These are phyloP conservation scores for Ceratocystis huliohia DNA, from an alignment of 2,329 filamentous ascomycete genomes.

Conservation along the genomic window DNA sequence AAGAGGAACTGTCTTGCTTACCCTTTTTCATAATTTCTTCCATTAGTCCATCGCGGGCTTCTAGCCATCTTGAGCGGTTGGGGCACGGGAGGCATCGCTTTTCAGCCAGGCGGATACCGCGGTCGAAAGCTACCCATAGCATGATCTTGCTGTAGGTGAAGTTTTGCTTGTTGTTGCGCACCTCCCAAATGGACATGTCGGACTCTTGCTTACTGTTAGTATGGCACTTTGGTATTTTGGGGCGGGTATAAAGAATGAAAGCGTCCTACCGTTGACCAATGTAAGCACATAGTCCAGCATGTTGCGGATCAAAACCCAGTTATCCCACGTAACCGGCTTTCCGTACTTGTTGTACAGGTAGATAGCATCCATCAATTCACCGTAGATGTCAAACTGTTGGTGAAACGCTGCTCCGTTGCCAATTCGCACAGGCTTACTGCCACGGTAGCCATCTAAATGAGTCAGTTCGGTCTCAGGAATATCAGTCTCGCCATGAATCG, in stretches of 20 bases:
- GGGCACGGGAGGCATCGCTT: slow-evolving; percentile 66
- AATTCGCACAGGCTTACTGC: slow-evolving; percentile 59
- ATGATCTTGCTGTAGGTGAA: slow-evolving; percentile 75
- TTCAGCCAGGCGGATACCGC: slow-evolving; percentile 58
- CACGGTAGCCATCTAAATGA: slow-evolving; percentile 60
- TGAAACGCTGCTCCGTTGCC: slow-evolving; percentile 68
- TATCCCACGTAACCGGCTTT: slow-evolving; percentile 63
- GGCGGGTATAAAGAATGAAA: background rate
- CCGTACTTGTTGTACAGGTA: slow-evolving; percentile 72
- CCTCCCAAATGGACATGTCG: slow-evolving; percentile 79
- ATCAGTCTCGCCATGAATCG: slow-evolving; percentile 60
- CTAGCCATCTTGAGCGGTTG: slow-evolving; percentile 52
- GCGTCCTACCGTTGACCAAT: slow-evolving; percentile 42
- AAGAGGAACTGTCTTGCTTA: slow-evolving; percentile 22
- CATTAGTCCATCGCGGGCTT: slow-evolving; percentile 53
- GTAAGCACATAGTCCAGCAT: slow-evolving; percentile 61
- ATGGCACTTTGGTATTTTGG: background rate
- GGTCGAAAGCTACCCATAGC: slow-evolving; percentile 71
- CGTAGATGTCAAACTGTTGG: slow-evolving; percentile 67
- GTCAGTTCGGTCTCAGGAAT: slow-evolving; percentile 57
- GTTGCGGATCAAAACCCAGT: slow-evolving; percentile 58
- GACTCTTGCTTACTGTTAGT: slow-evolving; percentile 34
- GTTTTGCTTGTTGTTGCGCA: slow-evolving; percentile 60
- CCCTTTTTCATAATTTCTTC: slow-evolving; percentile 67
- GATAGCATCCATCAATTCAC: slow-evolving; percentile 63